Conservation (phyloP, 306 rosid species). For the Canavalia gladiata region DNA sequence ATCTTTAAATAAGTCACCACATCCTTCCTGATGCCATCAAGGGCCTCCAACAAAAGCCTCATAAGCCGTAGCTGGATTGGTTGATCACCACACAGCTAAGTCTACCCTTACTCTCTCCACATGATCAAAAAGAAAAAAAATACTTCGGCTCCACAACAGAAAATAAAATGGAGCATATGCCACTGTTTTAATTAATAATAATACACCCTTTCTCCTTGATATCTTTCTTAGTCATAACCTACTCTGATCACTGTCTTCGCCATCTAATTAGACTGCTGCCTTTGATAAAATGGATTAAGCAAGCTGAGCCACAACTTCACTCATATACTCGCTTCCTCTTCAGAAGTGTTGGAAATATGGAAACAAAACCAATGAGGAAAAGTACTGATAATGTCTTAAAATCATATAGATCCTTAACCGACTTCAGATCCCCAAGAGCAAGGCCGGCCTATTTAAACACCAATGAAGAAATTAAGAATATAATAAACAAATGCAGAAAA, state of each 20-base stretch:
- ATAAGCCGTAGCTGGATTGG: constrained; percentile 21
- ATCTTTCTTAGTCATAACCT: constrained; percentile 32
- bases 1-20: constrained; percentile 39
- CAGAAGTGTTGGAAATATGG: constrained; percentile 75
- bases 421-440: constrained; percentile 97
- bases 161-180: constrained; percentile 51
- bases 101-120: constrained; percentile 43
- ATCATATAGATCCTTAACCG: constrained; percentile 94
- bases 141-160: constrained; percentile 28
- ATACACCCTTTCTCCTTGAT: constrained; percentile 41
- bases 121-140: constrained; percentile 26
- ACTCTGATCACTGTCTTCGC: constrained; percentile 28
- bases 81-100: constrained; percentile 33
- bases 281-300: constrained; percentile 39
- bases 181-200: constrained; percentile 41
- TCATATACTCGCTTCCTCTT: constrained; percentile 92
- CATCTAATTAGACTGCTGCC: constrained; percentile 40
- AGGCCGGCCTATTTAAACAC: constrained; percentile 86
- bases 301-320: constrained; percentile 53
- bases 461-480: constrained; percentile 31
- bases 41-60: constrained; percentile 35
- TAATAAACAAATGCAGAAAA: constrained; percentile 4
- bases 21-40: constrained; percentile 42
- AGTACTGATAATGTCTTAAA: constrained; percentile 86
- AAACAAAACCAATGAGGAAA: constrained; percentile 87